Evolutionary conservation across 2,329 filamentous ascomycete species (phyloP).

Genomic region (Ilyonectria robusta): DNA sequence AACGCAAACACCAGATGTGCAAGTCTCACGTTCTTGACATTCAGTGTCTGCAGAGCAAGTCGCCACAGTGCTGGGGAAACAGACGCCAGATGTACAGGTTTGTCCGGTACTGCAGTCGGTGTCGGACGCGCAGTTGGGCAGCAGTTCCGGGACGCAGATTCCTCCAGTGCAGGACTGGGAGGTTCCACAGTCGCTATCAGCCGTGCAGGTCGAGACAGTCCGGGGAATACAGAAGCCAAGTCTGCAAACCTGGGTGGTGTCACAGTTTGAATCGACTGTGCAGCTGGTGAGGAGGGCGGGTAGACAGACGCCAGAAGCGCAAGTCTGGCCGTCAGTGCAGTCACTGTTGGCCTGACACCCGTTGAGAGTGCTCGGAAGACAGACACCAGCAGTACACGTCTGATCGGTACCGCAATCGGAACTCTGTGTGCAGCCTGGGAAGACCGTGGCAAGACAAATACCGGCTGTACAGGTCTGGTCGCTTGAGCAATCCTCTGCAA

Average conservation of each 20-base stretch:
- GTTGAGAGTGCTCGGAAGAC: conserved; percentile 9
- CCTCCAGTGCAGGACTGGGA: conserved; percentile 21
- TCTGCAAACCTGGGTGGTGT: conserved; percentile 9
- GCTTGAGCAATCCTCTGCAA: background rate
- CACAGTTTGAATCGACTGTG: conserved; percentile 10
- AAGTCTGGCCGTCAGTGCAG: background rate
- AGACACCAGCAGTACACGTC: conserved; percentile 7
- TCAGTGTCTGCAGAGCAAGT: background rate
- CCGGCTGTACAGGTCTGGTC: conserved; percentile 11
- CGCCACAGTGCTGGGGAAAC: conserved; percentile 8
- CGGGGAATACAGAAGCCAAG: conserved; percentile 24
- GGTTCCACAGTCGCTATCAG: conserved; percentile 10
- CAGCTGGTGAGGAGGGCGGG: conserved; percentile 13
- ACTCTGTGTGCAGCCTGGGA: background rate
- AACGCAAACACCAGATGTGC: conserved; percentile 19
- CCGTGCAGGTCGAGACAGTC: background rate
- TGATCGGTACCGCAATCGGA: conserved; percentile 6
- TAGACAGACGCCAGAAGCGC: background rate
- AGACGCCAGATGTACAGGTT: conserved; percentile 13
- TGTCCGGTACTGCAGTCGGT: conserved; percentile 8
- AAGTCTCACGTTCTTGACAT: conserved; percentile 11
- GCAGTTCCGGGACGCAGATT: conserved; percentile 20
- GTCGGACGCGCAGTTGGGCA: conserved; percentile 6
- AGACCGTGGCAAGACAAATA: conserved; percentile 7
- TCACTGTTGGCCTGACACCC: background rate